phyloP scores from a whole-genome alignment of 768 basidiomycete genomes.

The Pleurotus djamor region DNA sequence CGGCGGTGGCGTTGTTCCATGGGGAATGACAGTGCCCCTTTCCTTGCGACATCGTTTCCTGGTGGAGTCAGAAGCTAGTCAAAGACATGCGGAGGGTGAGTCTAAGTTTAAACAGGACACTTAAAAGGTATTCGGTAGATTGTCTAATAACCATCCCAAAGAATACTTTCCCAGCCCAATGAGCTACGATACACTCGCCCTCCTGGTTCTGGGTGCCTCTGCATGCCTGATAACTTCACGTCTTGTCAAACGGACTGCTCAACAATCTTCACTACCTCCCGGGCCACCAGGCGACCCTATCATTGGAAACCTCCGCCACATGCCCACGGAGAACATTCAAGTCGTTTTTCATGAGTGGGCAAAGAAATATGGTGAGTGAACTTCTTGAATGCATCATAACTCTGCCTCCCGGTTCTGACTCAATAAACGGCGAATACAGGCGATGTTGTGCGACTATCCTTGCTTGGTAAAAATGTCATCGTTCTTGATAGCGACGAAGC shows the following conservation, averaged over 20 bases:
- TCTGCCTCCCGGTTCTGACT: not conserved
- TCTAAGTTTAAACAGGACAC: too few species aligned
- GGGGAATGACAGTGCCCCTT: too few species aligned
- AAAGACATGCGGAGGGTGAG: too few species aligned
- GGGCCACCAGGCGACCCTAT: conserved; percentile 33
- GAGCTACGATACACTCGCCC: too few species aligned
- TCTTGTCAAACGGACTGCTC: not conserved
- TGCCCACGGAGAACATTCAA: conserved; percentile 25
- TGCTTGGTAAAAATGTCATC: conserved; percentile 22
- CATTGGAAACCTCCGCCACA: conserved; percentile 31
- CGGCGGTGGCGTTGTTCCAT: too few species aligned
- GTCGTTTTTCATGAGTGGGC: conserved; percentile 26
- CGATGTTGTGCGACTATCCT: conserved; percentile 16
- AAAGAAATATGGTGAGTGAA: conserved; percentile 26
- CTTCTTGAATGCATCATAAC: not conserved
- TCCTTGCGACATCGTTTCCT: too few species aligned
- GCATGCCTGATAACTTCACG: not conserved
- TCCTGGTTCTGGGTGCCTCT: not conserved
- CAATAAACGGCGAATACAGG: conserved; percentile 10
- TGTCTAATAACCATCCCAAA: too few species aligned
- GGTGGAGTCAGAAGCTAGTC: too few species aligned
- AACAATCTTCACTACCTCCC: conserved; percentile 19
- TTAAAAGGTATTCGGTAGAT: too few species aligned
- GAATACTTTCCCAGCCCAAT: too few species aligned
- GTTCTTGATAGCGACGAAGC: conserved; percentile 21